Evolutionary conservation across 495 filamentous ascomycete genomes (phyloP), one percentile per base, ranked within the genome.

Genomic region (Pyrenopolyporus hunteri): DNA sequence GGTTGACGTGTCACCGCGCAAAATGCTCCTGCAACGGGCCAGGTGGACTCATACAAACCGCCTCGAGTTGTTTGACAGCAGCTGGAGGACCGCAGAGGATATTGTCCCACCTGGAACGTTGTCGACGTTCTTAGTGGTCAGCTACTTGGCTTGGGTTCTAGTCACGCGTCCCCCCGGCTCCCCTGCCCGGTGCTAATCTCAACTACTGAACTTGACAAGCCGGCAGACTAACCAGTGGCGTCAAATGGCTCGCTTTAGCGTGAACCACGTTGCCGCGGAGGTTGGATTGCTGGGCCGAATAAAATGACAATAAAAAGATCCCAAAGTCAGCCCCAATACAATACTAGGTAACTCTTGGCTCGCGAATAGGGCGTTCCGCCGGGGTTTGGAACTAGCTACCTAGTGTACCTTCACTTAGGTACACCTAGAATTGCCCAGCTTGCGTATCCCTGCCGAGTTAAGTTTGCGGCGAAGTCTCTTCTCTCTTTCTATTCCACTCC

Each of bases 211-310:
- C 13, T 35, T 45, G 14, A 48, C 35, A 44, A 47, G 35, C 25
- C 48, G 54, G 43, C 45, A 65, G n/a, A 56, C 55, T 42, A 23
- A 37, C 31, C 23, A 31, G 50, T 65, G 44, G 62, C 62, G 55
- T 56, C 49, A 55, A 45, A 55, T 59, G 62, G 62, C 56, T 46
- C 62, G 50, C 62, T 26, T 50, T 65, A 65, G 62, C 39, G 56
- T 23, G 56, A 59, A 59, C 62, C 62, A 59, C 55, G 51, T 59
- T 55, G 54, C 48, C 32, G 47, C 39, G 20, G 43, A 57, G 23
- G 44, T n/a, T 59, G 55, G 59, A 53, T 45, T 40, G 37, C 32
- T 56, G 32, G 37, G 50, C 45, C 31, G 32, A 55, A 57, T 52
- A 10, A 54, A 56, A 60, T 56, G 35, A 47, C 40, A 56, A 33